These are phyloP conservation scores for Lathyrus oleraceus DNA, from an alignment of 306 rosid genomes.

Conservation along the genomic window DNA sequence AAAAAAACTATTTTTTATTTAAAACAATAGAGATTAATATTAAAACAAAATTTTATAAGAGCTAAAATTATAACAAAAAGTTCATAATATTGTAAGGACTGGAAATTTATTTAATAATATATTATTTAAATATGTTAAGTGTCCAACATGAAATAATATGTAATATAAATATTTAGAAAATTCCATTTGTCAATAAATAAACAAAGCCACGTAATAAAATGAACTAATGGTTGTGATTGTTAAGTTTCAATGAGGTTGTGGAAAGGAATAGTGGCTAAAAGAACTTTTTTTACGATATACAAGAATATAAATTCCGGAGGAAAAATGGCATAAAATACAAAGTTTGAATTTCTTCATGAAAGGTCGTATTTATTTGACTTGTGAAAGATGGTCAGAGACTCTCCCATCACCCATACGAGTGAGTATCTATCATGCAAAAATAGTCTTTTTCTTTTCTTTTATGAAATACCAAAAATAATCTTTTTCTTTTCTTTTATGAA, in stretches of 20 bases:
- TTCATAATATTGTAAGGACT: too few species aligned
- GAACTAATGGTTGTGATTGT: not conserved
- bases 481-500: too few species aligned
- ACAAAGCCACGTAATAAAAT: too few species aligned
- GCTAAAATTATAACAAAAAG: too few species aligned
- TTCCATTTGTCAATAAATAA: too few species aligned
- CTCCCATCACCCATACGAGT: constrained; percentile 11
- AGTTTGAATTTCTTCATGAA: constrained; percentile 13
- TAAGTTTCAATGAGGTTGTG: not conserved
- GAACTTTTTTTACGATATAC: constrained; percentile 5
- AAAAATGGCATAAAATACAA: constrained; percentile 27
- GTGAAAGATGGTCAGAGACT: constrained; percentile 25
- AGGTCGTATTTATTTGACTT: constrained; percentile 21
- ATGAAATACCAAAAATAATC: not conserved
- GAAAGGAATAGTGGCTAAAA: constrained; percentile 27
- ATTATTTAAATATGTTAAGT: too few species aligned
- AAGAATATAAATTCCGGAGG: constrained; percentile 20
- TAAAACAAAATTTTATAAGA: too few species aligned
- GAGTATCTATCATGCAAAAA: constrained; percentile 5
- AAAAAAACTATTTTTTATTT: too few species aligned
- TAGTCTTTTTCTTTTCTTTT: not conserved
- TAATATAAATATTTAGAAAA: too few species aligned
- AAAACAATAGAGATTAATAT: too few species aligned
- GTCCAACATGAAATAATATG: too few species aligned
- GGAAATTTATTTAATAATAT: too few species aligned